Evolutionary conservation across 805 yeast species (phyloP).

Genomic region (Ogataea nakhonphanomensis): DNA sequence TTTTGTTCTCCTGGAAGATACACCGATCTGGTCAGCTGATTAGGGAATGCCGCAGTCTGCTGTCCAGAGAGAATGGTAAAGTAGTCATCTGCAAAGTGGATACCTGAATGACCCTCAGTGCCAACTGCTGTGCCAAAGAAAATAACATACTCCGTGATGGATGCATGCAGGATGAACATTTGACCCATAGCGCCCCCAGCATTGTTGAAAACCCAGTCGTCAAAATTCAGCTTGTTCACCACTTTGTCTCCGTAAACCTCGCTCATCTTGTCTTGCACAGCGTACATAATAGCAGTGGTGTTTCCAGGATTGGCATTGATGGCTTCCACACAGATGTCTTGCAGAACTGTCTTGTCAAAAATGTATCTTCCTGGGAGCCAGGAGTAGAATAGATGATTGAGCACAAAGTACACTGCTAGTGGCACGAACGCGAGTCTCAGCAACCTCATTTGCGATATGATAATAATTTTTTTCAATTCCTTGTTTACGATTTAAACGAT

Average conservation of each 20-base stretch:
- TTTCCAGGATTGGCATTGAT: slow-evolving; percentile 53
- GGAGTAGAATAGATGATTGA: slow-evolving; percentile 44
- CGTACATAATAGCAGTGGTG: slow-evolving; percentile 60
- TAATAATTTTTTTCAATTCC: not conserved
- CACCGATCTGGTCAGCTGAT: slow-evolving; percentile 60
- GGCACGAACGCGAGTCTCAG: slow-evolving; percentile 24
- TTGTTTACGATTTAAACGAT: slow-evolving; percentile 2
- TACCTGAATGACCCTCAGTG: slow-evolving; percentile 94
- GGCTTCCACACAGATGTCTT: slow-evolving; percentile 53
- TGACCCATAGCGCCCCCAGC: slow-evolving; percentile 99
- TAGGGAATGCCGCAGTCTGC: slow-evolving; percentile 69
- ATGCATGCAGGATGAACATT: slow-evolving; percentile 93
- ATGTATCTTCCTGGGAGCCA: slow-evolving; percentile 72
- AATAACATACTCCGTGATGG: slow-evolving; percentile 87
- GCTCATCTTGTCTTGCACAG: slow-evolving; percentile 55
- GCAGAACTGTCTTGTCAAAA: slow-evolving; percentile 65
- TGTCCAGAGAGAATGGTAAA: slow-evolving; percentile 84
- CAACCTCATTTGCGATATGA: slow-evolving; percentile 10
- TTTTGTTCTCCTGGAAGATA: slow-evolving; percentile 87
- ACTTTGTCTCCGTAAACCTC: slow-evolving; percentile 61
- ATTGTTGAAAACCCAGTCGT: slow-evolving; percentile 94
- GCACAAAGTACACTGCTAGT: slow-evolving; percentile 29
- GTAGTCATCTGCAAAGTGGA: slow-evolving; percentile 96
- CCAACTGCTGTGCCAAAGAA: slow-evolving; percentile 92
- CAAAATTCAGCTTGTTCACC: slow-evolving; percentile 66